Percentiles rank a stretch among this genome's conserved stretches.
phyloP scores from a whole-genome alignment of 2,329 filamentous ascomycete genomes.

The Neurospora sp. region DNA sequence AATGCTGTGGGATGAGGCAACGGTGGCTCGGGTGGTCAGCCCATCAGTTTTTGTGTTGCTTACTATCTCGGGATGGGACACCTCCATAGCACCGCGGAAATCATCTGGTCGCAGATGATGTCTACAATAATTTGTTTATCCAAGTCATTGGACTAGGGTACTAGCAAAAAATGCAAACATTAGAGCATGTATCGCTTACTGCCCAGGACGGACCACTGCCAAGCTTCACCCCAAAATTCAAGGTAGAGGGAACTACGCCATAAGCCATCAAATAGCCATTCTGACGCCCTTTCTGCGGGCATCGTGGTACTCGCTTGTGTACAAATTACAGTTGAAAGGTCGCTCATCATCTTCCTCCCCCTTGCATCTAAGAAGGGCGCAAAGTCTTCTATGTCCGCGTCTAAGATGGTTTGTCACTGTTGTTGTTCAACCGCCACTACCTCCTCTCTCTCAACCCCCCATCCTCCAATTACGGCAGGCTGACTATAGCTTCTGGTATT shows the following conservation, averaged over 20 bases:
- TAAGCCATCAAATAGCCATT: not conserved
- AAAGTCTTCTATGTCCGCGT: not conserved
- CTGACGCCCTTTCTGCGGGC: not conserved
- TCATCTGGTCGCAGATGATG: not conserved
- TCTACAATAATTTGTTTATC: not conserved
- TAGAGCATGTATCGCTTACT: not conserved
- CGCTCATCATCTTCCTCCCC: not conserved
- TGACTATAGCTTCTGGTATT: conserved; percentile 84
- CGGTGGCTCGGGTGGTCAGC: not conserved
- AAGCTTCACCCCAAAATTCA: not conserved
- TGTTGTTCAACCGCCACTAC: not conserved
- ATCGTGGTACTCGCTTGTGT: not conserved
- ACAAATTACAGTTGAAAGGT: not conserved
- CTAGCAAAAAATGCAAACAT: no score
- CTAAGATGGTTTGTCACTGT: not conserved
- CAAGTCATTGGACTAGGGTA: not conserved
- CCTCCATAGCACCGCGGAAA: not conserved
- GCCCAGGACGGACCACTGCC: not conserved
- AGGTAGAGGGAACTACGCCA: not conserved
- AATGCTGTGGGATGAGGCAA: not conserved
- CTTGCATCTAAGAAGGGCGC: not conserved
- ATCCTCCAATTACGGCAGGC: not conserved
- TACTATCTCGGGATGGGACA: no score
- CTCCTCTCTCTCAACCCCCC: not conserved
- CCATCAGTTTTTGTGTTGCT: not conserved